These are phyloP conservation scores for Fusarium nematophilum DNA, from an alignment of 2,329 filamentous ascomycete genomes.

Conservation along the genomic window DNA sequence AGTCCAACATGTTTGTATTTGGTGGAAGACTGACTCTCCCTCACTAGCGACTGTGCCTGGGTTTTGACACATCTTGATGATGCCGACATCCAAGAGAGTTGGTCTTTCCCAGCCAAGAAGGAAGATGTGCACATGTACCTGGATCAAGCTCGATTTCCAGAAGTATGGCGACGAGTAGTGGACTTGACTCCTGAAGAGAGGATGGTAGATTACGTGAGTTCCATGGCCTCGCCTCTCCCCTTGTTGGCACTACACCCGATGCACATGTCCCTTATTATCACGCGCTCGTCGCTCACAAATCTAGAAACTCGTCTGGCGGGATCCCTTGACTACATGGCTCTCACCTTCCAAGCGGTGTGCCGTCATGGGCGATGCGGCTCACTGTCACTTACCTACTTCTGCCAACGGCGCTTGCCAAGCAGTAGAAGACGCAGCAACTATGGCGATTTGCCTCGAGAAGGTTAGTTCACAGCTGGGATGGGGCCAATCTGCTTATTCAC, in stretches of 20 bases:
- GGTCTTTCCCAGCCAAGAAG: slow-evolving; percentile 10
- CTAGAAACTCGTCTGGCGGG: slow-evolving; percentile 7
- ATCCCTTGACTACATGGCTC: slow-evolving; percentile 4
- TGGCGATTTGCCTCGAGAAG: neutral
- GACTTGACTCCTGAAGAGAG: slow-evolving; percentile 2
- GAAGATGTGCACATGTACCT: slow-evolving; percentile 3
- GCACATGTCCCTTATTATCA: too few species aligned
- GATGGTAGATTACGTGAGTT: neutral
- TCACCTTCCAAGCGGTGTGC: neutral
- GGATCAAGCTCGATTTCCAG: slow-evolving; percentile 1
- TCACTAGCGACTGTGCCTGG: slow-evolving; percentile 13
- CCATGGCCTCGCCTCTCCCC: too few species aligned
- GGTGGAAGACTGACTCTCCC: neutral
- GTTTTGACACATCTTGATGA: slow-evolving; percentile 12
- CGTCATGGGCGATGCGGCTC: slow-evolving; percentile 9
- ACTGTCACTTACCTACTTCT: slow-evolving; percentile 9
- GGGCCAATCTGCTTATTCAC: too few species aligned
- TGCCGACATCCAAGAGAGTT: slow-evolving; percentile 4
- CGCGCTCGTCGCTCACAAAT: too few species aligned
- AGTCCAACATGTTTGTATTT: slow-evolving; percentile 6
- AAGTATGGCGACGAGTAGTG: neutral
- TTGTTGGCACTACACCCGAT: too few species aligned
- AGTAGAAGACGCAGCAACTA: slow-evolving; percentile 1
- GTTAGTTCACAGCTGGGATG: too few species aligned
- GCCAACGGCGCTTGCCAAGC: slow-evolving; percentile 11